A percentile compares a stretch with the other conserved stretches of the same genome.
Evolutionary conservation across 2,329 filamentous ascomycete species (phyloP).

Genomic region (Claviceps maximensis): DNA sequence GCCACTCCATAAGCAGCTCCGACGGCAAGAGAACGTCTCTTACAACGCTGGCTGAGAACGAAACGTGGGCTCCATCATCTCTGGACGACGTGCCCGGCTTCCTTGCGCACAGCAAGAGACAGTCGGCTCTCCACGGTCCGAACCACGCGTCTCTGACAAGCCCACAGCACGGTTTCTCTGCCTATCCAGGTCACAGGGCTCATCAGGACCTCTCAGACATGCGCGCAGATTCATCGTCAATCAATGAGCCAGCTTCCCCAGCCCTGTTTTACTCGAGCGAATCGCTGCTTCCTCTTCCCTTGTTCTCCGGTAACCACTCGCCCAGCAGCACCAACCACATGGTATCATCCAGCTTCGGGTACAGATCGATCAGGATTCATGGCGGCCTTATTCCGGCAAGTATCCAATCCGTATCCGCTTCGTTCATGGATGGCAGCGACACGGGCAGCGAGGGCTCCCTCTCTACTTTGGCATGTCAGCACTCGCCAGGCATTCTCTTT

Average conservation of each 20-base stretch:
- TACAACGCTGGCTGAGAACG: not conserved
- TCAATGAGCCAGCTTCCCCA: not conserved
- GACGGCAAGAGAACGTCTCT: slow-evolving; percentile 2
- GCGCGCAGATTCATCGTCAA: not conserved
- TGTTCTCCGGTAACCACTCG: not conserved
- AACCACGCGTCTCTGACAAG: not conserved
- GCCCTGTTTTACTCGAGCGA: not conserved
- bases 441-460: not conserved
- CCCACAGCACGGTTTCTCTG: not conserved
- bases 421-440: not conserved
- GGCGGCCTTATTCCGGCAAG: not conserved
- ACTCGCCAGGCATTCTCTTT: not conserved
- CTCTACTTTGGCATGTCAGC: not conserved
- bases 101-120: not conserved
- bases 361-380: not conserved
- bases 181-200: not conserved
- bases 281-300: not conserved
- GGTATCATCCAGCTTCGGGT: not conserved
- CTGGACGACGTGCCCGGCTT: not conserved
- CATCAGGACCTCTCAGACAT: not conserved
- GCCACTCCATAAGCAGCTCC: not conserved
- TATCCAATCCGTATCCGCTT: slow-evolving; percentile 2
- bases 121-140: not conserved
- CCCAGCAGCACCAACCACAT: too few relatives aligned
- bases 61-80: not conserved